Base-by-base conservation (phyloP, 257 asterid species). In the Anisodus acutangulus region DNA sequence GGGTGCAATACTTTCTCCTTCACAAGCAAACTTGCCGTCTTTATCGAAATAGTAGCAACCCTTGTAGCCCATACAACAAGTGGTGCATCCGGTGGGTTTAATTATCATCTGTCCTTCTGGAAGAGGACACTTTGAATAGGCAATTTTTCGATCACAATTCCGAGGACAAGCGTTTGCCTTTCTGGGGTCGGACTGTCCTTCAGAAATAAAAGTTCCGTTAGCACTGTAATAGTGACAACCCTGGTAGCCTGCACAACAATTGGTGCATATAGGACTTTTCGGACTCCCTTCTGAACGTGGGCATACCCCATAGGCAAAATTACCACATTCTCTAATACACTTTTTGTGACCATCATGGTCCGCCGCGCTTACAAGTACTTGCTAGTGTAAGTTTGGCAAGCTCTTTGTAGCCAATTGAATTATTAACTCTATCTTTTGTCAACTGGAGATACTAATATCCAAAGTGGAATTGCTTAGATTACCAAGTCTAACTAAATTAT, bases 251-350 rank as follows among this genome's bases (percentile, higher is more conserved):
- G 76, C 3, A 0, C 76, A 68, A 37, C 76, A 68, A 6, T 37
- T 68, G 49, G 76, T 68, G 9, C 22, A 68, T 6, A 37, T 68
- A n/a, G 51, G 26, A 13, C 37, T 67, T 37, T 68, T 0, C 1
- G 76, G 51, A 68, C 26, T 68, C 37, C 51, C 76, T 68, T 37
- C 22, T 68, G 76, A 68, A 37, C 51, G 26, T 13, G 76, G 76
- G 51, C 76, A 68, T 68, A 37, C 37, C 22, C 76, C 76, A 37
- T 37, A 37, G 12, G 22, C 22, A 68, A 68, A 19, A 68, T 68
- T 68, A 35, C 76, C 76, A 1, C 76, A 37, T 67, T 67, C 76
- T 67, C 1, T 67, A 0, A 49, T 67, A 67, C 76, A 67, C 13
- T 5, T 4, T 47, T 6, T 67, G 19, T 4, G 49, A 37, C 5